Evolutionary conservation across 2,329 filamentous ascomycete species (phyloP).

Genomic region (Dactylellina drechsleri): DNA sequence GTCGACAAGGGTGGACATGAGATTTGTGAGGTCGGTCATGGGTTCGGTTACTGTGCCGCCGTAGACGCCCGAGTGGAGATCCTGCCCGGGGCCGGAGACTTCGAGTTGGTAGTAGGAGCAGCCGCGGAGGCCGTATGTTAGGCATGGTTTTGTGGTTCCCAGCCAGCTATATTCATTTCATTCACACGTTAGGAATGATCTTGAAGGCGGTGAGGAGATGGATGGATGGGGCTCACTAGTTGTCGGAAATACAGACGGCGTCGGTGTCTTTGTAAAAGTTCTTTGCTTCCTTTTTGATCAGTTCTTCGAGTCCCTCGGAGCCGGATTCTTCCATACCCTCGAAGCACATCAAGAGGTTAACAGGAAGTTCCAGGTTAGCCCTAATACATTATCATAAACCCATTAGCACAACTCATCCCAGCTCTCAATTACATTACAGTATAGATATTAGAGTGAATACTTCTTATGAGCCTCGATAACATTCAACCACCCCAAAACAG

Average conservation of each 20-base stretch:
- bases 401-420: not conserved
- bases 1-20: slow-evolving; percentile 87
- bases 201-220: no score
- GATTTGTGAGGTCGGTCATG: slow-evolving; percentile 91
- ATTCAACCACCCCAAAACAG: slow-evolving; percentile 96
- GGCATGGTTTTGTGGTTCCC: slow-evolving; percentile 95
- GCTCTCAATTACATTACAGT: no score
- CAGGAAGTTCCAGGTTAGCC: slow-evolving; percentile 90
- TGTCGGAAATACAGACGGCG: slow-evolving; percentile 97
- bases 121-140: slow-evolving; percentile 95
- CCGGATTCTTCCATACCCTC: slow-evolving; percentile 99
- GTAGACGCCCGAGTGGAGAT: slow-evolving; percentile 96
- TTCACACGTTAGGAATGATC: no score
- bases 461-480: slow-evolving; percentile 98
- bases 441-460: slow-evolving; percentile 56
- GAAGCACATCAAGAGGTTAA: slow-evolving; percentile 99
- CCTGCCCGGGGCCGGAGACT: slow-evolving; percentile 87
- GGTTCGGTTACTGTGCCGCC: slow-evolving; percentile 96
- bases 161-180: slow-evolving; percentile 72
- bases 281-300: slow-evolving; percentile 90
- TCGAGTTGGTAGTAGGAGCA: slow-evolving; percentile 98
- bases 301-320: slow-evolving; percentile 93
- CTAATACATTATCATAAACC: slow-evolving; percentile 36
- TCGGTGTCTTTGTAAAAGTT: slow-evolving; percentile 95
- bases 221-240: slow-evolving; percentile 69